These are phyloP conservation scores for Fonsecaea nubica DNA, from an alignment of 2,329 filamentous ascomycete genomes.

Conservation along the genomic window DNA sequence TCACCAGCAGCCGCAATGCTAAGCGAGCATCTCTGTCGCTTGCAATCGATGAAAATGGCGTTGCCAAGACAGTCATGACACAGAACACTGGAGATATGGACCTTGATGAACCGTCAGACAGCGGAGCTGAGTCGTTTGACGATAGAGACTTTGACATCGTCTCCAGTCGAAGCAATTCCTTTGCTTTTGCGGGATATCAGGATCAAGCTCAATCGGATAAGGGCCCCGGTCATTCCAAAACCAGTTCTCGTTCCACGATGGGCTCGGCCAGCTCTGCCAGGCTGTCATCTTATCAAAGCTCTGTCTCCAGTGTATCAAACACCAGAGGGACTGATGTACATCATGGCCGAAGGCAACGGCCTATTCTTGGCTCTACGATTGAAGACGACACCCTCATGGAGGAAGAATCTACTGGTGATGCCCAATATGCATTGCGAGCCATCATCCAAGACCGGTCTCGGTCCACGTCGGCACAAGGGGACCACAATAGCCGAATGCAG, in stretches of 20 bases:
- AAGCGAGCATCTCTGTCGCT: conserved; percentile 52
- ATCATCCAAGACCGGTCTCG: conserved; percentile 48
- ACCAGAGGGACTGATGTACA: conserved; percentile 26
- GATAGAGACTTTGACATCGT: conserved; percentile 49
- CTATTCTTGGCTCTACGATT: conserved; percentile 28
- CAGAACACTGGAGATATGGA: conserved; percentile 44
- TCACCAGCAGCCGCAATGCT: conserved; percentile 40
- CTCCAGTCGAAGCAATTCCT: conserved; percentile 50
- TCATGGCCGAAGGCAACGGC: conserved; percentile 28
- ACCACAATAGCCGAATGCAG: conserved; percentile 40
- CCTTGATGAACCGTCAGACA: conserved; percentile 48
- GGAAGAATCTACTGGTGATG: conserved; percentile 48
- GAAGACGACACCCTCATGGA: conserved; percentile 40
- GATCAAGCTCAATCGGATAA: conserved; percentile 33
- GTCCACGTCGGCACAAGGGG: conserved; percentile 42
- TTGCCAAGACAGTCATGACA: conserved; percentile 52
- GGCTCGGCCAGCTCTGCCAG: conserved; percentile 51
- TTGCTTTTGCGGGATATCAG: conserved; percentile 47
- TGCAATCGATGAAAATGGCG: conserved; percentile 56
- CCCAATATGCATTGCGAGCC: conserved; percentile 56
- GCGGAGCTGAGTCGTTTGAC: conserved; percentile 53
- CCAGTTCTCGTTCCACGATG: conserved; percentile 50
- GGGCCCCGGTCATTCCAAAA: conserved; percentile 51
- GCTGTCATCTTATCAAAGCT: conserved; percentile 51
- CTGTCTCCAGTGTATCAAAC: conserved; percentile 33